Evolutionary conservation across 148 eudicot species (phyloP).

Genomic region (Polygonum aviculare): DNA sequence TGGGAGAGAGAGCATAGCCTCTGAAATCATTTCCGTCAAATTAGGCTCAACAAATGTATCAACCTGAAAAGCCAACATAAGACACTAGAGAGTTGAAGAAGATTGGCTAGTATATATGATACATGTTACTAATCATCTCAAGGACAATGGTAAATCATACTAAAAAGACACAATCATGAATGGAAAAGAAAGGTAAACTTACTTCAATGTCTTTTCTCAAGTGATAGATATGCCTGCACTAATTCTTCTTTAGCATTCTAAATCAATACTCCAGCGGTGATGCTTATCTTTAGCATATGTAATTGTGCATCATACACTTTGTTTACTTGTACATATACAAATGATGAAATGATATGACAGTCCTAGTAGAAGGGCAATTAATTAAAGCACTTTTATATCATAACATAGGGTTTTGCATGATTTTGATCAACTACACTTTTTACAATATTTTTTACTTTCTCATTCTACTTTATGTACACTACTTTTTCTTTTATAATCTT

Average conservation of each 20-base stretch:
- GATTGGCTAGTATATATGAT: not conserved
- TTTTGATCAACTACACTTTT: too few species aligned
- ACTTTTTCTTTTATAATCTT: too few species aligned
- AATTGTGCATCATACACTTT: too few species aligned
- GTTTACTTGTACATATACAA: too few species aligned
- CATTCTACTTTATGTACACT: too few species aligned
- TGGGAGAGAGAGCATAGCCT: slow-evolving; percentile 61
- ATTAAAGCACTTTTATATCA: not conserved
- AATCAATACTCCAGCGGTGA: not conserved
- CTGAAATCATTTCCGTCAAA: slow-evolving; percentile 42
- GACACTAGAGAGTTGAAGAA: not conserved
- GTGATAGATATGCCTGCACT: not conserved
- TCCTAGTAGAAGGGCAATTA: not conserved
- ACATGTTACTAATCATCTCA: not conserved
- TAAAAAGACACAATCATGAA: not conserved
- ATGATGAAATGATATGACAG: not conserved
- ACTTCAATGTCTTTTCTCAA: not conserved
- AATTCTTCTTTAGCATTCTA: not conserved
- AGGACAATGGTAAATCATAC: not conserved
- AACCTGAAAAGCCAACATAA: slow-evolving; percentile 45
- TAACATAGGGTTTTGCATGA: not conserved
- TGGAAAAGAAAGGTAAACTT: not conserved
- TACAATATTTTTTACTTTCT: too few species aligned
- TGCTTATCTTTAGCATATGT: not conserved
- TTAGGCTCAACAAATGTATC: slow-evolving; percentile 52